Evolutionary conservation across 192 early-diverging fungal species (phyloP), one percentile per base, ranked within the genome.

Genomic region (Backusella tuberculispora): DNA sequence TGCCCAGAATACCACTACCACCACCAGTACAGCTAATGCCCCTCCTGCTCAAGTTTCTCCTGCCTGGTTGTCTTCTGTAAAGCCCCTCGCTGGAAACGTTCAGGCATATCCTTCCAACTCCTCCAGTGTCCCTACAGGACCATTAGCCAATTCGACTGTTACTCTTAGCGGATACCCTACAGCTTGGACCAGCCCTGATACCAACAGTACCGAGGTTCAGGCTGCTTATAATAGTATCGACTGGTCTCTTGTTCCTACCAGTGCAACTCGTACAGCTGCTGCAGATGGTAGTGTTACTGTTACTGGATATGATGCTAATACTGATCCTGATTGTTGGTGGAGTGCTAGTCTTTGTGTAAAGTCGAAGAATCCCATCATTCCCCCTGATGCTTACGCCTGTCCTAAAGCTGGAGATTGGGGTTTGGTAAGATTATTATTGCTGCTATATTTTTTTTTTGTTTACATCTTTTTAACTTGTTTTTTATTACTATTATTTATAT

Each of bases 241-340:
- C 48, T 83, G 83, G 83, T 71, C 64, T 34, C 53, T 70, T 24
- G 79, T 83, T 4, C 83, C 83, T 1, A 76, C 63, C 1, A 46
- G 73, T 17, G 26, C 79, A 15, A 72, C 76, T 0, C 77, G 74
- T 6, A 63, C 47, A 14, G 78, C 80, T 19, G 73, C 81, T 29
- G n/a, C 76, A 10, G 65, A 65, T 29, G 82, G 82, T 14, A 76
- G 77, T 56, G 73, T 81, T 5, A 66, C 74, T 3, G 78, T 82
- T 24, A 75, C 79, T 12, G 78, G 80, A 1, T 71, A 79, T 12
- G 72, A 66, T 56, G 24, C 68, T 21, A 44, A 10, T 12, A 19
- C 71, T n/a, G 80, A 81, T 53, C 72, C 72, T 43, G 72, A 81
- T 66, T 81, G 80, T 56, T 81, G 80, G 80, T 81, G 83, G 83